These are phyloP conservation scores for Sambucus nigra DNA, from an alignment of 129 eudicot genomes.

Conservation along the genomic window DNA sequence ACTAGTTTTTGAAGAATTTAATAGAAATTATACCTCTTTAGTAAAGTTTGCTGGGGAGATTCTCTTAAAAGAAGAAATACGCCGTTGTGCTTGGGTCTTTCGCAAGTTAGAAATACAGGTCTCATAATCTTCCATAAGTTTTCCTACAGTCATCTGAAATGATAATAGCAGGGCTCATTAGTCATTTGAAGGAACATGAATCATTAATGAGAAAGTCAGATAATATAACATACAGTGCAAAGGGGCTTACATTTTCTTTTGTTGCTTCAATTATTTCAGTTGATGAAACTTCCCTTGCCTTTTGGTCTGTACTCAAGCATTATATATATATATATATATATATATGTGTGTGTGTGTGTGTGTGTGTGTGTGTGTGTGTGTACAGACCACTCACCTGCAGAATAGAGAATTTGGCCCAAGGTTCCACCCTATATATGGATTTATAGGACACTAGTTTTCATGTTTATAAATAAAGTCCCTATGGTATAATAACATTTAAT, in stretches of 20 bases:
- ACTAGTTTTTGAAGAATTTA: neutral
- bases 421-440: too few species aligned
- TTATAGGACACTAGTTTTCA: too few species aligned
- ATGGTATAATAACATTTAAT: too few species aligned
- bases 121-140: slow-evolving; percentile 57
- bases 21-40: slow-evolving; percentile 55
- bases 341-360: too few species aligned
- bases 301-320: slow-evolving; percentile 7
- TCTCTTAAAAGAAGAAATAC: slow-evolving; percentile 42
- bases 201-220: neutral
- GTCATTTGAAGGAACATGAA: slow-evolving; percentile 7
- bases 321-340: too few species aligned
- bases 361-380: too few species aligned
- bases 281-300: slow-evolving; percentile 13
- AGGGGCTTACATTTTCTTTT: slow-evolving; percentile 35
- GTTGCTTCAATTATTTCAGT: slow-evolving; percentile 21
- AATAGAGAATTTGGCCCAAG: too few species aligned
- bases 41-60: slow-evolving; percentile 86
- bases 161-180: slow-evolving; percentile 7
- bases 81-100: slow-evolving; percentile 56
- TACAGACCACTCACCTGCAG: too few species aligned
- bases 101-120: slow-evolving; percentile 55
- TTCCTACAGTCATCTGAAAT: slow-evolving; percentile 41
- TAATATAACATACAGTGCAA: neutral
- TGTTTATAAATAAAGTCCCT: too few species aligned